A percentile compares a stretch with the other conserved stretches of the same genome.
Conservation (phyloP, 2,329 filamentous ascomycete species). For the Byssothecium circinans region DNA sequence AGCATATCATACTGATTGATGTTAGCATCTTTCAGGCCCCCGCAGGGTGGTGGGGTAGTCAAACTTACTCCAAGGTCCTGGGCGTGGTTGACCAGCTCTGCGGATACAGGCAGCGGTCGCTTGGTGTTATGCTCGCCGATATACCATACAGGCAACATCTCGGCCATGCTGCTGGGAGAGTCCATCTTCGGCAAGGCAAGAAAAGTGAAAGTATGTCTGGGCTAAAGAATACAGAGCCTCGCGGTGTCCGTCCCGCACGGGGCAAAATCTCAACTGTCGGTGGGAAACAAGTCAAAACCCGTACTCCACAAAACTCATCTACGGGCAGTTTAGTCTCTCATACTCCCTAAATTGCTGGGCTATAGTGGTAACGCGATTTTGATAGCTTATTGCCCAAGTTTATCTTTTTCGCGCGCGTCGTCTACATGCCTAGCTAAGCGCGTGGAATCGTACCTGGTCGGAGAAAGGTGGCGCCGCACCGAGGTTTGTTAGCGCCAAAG, state of each 20-base stretch:
- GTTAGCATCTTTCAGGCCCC: slow-evolving; percentile 3
- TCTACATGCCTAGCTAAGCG: not conserved
- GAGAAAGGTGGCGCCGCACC: slow-evolving; percentile 9
- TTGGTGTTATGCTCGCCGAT: slow-evolving; percentile 74
- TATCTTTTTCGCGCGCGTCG: too few relatives aligned
- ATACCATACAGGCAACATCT: slow-evolving; percentile 59
- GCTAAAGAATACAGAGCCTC: too few relatives aligned
- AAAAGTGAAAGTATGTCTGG: too few relatives aligned
- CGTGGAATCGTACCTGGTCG: not conserved
- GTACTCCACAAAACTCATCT: too few relatives aligned
- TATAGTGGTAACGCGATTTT: too few relatives aligned
- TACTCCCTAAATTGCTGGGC: too few relatives aligned
- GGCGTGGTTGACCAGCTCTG: slow-evolving; percentile 66
- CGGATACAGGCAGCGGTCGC: slow-evolving; percentile 61
- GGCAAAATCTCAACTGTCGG: too few relatives aligned
- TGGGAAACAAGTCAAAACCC: too few relatives aligned
- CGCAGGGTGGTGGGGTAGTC: not conserved
- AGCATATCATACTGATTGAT: slow-evolving; percentile 73
- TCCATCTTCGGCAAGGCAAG: slow-evolving; percentile 24
- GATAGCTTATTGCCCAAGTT: too few relatives aligned
- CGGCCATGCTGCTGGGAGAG: slow-evolving; percentile 37
- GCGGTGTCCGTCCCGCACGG: too few relatives aligned
- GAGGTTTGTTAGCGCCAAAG: slow-evolving; percentile 4
- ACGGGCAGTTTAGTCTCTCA: too few relatives aligned
- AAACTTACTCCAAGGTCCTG: slow-evolving; percentile 67